Percentiles rank a stretch among this genome's conserved stretches.
phyloP scores from a whole-genome alignment of 768 basidiomycete species.

The Boletellus ananas region DNA sequence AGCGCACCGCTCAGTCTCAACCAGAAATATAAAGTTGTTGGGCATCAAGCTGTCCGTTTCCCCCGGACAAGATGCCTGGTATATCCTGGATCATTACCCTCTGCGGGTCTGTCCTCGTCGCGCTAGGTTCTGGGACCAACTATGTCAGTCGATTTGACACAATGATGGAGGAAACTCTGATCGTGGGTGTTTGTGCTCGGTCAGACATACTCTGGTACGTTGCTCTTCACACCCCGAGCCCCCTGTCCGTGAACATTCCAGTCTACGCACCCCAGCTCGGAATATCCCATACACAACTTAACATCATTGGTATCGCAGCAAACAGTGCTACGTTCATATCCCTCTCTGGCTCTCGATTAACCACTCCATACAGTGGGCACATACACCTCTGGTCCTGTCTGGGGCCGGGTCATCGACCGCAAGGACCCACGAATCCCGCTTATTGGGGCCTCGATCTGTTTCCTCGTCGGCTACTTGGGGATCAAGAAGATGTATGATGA shows the following conservation, averaged over 20 bases:
- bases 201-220: conserved; percentile 31
- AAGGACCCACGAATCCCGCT: conserved; percentile 73
- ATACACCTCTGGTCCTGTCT: conserved; percentile 72
- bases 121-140: conserved; percentile 66
- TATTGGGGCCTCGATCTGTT: conserved; percentile 50
- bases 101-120: conserved; percentile 53
- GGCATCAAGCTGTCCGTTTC: conserved; percentile 13
- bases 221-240: neutral
- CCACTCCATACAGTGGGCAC: conserved; percentile 56
- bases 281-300: conserved; percentile 77
- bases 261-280: conserved; percentile 88
- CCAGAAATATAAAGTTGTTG: conserved; percentile 5
- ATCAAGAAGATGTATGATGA: conserved; percentile 65
- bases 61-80: conserved; percentile 35
- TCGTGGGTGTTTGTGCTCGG: too few relatives aligned
- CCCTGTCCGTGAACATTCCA: conserved; percentile 19
- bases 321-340: conserved; percentile 48
- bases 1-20: too few relatives aligned
- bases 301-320: conserved; percentile 72
- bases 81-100: conserved; percentile 46
- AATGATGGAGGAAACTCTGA: neutral
- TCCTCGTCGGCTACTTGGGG: conserved; percentile 76
- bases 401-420: conserved; percentile 75
- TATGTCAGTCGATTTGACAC: conserved; percentile 49
- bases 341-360: neutral